Base-by-base conservation (phyloP, 768 basidiomycete genomes). In the Serendipita vermifera region DNA sequence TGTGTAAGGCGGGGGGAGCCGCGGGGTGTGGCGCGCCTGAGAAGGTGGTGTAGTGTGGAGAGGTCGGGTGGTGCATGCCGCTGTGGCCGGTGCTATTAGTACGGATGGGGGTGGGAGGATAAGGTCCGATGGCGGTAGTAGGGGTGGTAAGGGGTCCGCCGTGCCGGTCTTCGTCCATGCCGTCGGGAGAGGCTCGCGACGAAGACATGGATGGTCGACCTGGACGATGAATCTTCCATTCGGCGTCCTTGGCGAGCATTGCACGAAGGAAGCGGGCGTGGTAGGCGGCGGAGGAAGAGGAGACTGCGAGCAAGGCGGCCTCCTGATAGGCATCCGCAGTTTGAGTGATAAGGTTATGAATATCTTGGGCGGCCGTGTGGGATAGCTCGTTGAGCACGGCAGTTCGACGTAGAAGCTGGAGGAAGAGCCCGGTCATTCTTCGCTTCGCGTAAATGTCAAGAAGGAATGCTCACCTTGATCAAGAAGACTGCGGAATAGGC, bases 401-500 rank as follows among this genome's bases (percentile, higher is more conserved):
- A 14, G 81, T 73, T 59, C 76, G 80, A 33, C 86, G 82, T 35
- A 88, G 73, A 53, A 90, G 77, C 87, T 87, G 33, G 62, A 15
- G 9, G 9, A 51, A 56, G 6, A 14, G 14, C 9, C 9, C 35
- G 9, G 9, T n/a, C 35, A 36, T 36, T 36, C 9, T 13, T 15
- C 41, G 11, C 41, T 43, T 43, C 9, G 41, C 13, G 41, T 11
- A 22, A 43, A 13, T 13, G 36, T 13, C 17, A 22, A n/a, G 6
- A 11, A 36, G 24, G 24, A 9, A 14, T 2, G 61, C 68, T 54
- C 64, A 85, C 88, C 75, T 76, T 82, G 61, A 90, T 71, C 60
- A 91, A 69, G 64, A 87, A 83, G 33, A 90, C 80, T 17, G 87
- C 87, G 43, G 84, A 80, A 63, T 90, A 90, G 24, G 86, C 88